Percentiles rank a stretch among this genome's conserved stretches.
These are phyloP conservation scores for Colletotrichum limetticola DNA, from an alignment of 2,329 filamentous ascomycete species.

Conservation along the genomic window DNA sequence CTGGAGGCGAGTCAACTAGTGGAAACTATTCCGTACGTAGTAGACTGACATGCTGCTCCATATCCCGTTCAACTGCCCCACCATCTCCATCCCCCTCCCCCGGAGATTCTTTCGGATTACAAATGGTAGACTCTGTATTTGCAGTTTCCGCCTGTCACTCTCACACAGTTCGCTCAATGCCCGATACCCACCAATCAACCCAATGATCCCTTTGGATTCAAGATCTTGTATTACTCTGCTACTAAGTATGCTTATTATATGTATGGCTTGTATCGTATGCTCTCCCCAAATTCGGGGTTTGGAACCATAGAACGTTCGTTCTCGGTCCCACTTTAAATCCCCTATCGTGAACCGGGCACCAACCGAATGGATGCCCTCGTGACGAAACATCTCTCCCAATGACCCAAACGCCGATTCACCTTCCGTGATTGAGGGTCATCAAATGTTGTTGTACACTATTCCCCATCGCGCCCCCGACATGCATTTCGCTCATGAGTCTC, in stretches of 20 bases:
- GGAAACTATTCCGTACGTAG: not conserved
- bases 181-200: not conserved
- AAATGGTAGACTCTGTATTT: constrained; percentile 26
- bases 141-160: not conserved
- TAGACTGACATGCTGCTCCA: constrained; percentile 15
- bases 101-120: constrained; percentile 35
- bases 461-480: constrained; percentile 4
- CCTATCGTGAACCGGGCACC: not conserved
- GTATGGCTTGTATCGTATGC: not conserved
- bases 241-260: not conserved
- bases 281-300: constrained; percentile 23
- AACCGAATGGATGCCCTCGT: not conserved
- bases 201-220: not conserved
- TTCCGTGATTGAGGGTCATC: not conserved
- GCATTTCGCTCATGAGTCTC: not conserved
- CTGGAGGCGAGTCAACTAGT: constrained; percentile 9
- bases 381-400: not conserved
- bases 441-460: not conserved
- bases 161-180: not conserved
- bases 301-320: not conserved
- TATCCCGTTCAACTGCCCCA: constrained; percentile 26
- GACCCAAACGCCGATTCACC: constrained; percentile 12
- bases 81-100: constrained; percentile 17
- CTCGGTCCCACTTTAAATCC: not conserved
- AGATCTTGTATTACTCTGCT: constrained; percentile 3